Percentiles rank a stretch among this genome's conserved stretches.
These are phyloP conservation scores for Leishmania mexicana DNA, from an alignment of 208 protist species.

Conservation along the genomic window DNA sequence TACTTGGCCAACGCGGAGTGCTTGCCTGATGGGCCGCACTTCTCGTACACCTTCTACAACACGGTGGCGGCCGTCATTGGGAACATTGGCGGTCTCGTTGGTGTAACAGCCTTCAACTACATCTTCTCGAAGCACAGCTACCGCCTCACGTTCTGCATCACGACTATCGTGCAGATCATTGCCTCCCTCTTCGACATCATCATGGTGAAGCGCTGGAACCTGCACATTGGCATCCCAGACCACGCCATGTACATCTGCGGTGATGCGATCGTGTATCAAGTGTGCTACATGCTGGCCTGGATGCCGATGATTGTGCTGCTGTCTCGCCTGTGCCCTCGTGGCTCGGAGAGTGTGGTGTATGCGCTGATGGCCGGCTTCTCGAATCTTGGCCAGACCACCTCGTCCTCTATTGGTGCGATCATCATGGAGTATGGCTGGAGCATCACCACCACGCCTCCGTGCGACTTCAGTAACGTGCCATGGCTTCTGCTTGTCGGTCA, in stretches of 20 bases:
- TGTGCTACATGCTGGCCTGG: constrained; percentile 65
- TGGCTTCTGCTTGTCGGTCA: constrained; percentile 65
- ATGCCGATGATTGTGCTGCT: constrained; percentile 82
- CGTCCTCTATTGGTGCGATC: constrained; percentile 43
- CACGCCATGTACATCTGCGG: constrained; percentile 74
- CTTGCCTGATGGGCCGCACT: constrained; percentile 54
- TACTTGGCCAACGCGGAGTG: constrained; percentile 45
- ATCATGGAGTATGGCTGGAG: constrained; percentile 63
- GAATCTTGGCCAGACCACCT: constrained; percentile 69
- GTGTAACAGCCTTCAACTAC: constrained; percentile 58
- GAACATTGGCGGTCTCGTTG: constrained; percentile 47
- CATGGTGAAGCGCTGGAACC: constrained; percentile 79
- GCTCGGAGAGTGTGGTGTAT: constrained; percentile 79
- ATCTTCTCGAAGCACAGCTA: constrained; percentile 59
- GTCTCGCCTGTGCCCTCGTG: constrained; percentile 79
- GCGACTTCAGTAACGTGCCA: constrained; percentile 73
- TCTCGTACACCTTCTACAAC: constrained; percentile 65
- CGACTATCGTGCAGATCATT: constrained; percentile 46
- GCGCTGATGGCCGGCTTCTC: constrained; percentile 83
- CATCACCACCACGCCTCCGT: constrained; percentile 39
- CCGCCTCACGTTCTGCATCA: constrained; percentile 54
- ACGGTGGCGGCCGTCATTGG: constrained; percentile 46
- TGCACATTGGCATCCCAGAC: constrained; percentile 54
- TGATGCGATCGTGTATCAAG: constrained; percentile 62
- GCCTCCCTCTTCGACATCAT: constrained; percentile 72